These are phyloP conservation scores for Elasticomyces elasticus DNA, from an alignment of 495 filamentous ascomycete species.

Conservation along the genomic window DNA sequence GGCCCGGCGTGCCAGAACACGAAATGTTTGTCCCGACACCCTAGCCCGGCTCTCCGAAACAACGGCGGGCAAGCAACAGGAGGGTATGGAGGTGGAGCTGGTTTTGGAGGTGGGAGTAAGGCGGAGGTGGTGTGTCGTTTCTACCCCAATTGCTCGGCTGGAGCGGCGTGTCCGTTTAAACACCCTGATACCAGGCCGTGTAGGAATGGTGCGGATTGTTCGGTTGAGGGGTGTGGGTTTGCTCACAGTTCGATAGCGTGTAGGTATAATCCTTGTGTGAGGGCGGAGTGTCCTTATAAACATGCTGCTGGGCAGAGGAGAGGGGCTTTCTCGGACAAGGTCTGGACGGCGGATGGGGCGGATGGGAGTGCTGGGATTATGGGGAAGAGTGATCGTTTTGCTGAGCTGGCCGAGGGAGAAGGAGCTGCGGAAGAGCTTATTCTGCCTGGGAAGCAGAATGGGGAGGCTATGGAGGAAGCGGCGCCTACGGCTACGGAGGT, in stretches of 20 bases:
- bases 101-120: slow-evolving; percentile 32
- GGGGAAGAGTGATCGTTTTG: slow-evolving; percentile 7
- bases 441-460: slow-evolving; percentile 13
- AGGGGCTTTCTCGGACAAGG: slow-evolving; percentile 71
- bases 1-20: slow-evolving; percentile 88
- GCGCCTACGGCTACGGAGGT: too few relatives aligned
- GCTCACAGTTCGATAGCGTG: slow-evolving; percentile 73
- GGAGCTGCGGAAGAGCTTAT: slow-evolving; percentile 17
- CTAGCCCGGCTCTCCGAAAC: slow-evolving; percentile 72
- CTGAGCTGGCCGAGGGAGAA: background rate
- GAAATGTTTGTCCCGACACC: slow-evolving; percentile 87
- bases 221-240: slow-evolving; percentile 75
- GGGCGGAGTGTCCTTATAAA: slow-evolving; percentile 73
- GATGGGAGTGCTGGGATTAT: slow-evolving; percentile 18
- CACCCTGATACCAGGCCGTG: slow-evolving; percentile 75
- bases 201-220: slow-evolving; percentile 88
- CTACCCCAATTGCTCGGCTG: slow-evolving; percentile 79
- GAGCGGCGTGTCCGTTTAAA: slow-evolving; percentile 73
- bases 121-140: slow-evolving; percentile 84
- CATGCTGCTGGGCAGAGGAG: slow-evolving; percentile 81
- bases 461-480: background rate
- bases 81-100: too few relatives aligned
- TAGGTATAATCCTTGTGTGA: slow-evolving; percentile 86
- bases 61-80: slow-evolving; percentile 25
- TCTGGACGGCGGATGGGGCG: slow-evolving; percentile 72